Base-by-base conservation (phyloP, 106 monocot species). In the Dendrobium catenatum region DNA sequence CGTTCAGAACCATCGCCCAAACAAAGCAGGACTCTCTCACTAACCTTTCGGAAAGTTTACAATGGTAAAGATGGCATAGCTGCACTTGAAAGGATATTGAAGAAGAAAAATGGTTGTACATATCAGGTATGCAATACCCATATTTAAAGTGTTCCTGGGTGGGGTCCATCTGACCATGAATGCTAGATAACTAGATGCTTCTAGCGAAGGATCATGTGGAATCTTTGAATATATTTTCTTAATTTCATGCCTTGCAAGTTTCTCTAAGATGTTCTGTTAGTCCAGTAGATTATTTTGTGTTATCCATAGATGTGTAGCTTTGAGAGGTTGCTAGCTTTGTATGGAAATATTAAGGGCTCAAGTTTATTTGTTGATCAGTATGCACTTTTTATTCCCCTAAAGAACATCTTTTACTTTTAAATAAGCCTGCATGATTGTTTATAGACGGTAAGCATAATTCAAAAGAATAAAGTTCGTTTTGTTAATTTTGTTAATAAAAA, bases 1-100 rank as follows among this genome's bases (percentile, higher is more conserved):
- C 4, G 33, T 87, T n/a, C 92, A 94, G 8, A 70, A 76, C 19
- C 90, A 84, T 80, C 86, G 86, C 9, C 33, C 77, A 1, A 87
- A 83, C 2, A 74, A 81, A 44, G 72, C 68, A 0, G 74, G 77
- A 3, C 5, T 91, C 8, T 78, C 90, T 3, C 17, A 83, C 76
- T 76, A n/a, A 49, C 26, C 46, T 46, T 46, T 46, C 5, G 9
- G 46, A 46, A 51, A 51, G 51, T 13, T 51, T 51, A 13, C 15
- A 13, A 51, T 13, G 46, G 46, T 46, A 56, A 56, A 54, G 17
- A 56, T 56, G 56, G 56, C 56, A 3, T 17, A n/a, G 22, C 61
- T 61, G 19, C 6, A n/a, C 4, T n/a, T 61, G 22, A 22, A 22
- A 61, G 61, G 70, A 33, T 15, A 1, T 22, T 70, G 33, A 6